Conservation (phyloP, 805 yeast species). For the Isabelozyma gotoi region DNA sequence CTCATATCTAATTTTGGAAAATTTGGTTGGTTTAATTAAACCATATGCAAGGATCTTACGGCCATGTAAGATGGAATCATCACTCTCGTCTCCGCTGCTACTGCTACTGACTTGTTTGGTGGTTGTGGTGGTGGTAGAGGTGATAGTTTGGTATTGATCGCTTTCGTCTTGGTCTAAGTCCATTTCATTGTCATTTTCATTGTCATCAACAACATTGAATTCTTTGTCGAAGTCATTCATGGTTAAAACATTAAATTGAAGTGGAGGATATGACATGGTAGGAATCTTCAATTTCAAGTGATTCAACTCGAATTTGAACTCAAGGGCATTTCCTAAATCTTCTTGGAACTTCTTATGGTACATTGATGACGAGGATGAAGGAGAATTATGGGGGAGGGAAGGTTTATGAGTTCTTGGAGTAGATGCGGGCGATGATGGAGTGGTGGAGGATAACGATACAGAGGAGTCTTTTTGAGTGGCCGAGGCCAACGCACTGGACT, state of each 20-base stretch:
- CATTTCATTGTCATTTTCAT: constrained; percentile 8
- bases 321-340: constrained; percentile 10
- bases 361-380: too few species aligned
- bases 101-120: background rate
- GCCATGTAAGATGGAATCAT: background rate
- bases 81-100: background rate
- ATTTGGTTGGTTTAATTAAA: background rate
- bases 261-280: constrained; percentile 14
- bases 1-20: background rate
- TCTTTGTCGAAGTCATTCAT: constrained; percentile 18
- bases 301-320: constrained; percentile 22
- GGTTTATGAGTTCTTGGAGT: background rate
- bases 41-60: background rate
- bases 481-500: background rate
- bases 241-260: constrained; percentile 19
- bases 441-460: background rate
- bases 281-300: constrained; percentile 20
- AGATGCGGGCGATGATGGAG: background rate
- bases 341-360: background rate
- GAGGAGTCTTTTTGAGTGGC: background rate
- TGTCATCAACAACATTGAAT: constrained; percentile 12
- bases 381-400: background rate
- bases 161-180: constrained; percentile 3
- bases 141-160: background rate
- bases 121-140: background rate